Evolutionary conservation across 805 yeast genomes (phyloP).

Genomic region (Diddensiella santjacobensis): DNA sequence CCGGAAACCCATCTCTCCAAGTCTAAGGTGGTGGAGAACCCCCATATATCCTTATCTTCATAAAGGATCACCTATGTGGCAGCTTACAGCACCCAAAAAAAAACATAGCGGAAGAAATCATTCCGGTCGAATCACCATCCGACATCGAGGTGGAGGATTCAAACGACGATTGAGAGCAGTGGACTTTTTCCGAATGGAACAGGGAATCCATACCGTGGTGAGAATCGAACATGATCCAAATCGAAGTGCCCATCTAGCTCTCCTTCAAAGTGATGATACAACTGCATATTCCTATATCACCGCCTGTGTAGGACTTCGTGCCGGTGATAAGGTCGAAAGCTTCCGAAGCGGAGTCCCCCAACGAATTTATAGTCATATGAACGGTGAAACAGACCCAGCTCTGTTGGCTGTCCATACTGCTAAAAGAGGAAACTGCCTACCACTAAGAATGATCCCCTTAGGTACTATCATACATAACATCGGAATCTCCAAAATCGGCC

Average conservation of each 20-base stretch:
- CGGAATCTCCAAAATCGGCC: slow-evolving; percentile 71
- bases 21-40: slow-evolving; percentile 80
- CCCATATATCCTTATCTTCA: slow-evolving; percentile 85
- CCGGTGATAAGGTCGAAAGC: slow-evolving; percentile 86
- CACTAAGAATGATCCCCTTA: slow-evolving; percentile 87
- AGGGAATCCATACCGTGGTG: slow-evolving; percentile 74
- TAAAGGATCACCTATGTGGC: slow-evolving; percentile 76
- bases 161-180: slow-evolving; percentile 80
- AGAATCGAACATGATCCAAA: slow-evolving; percentile 96
- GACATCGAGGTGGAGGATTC: slow-evolving; percentile 98
- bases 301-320: slow-evolving; percentile 89
- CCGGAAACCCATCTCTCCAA: slow-evolving; percentile 80
- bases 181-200: slow-evolving; percentile 62
- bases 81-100: slow-evolving; percentile 68
- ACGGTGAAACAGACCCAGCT: slow-evolving; percentile 90
- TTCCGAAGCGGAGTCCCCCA: slow-evolving; percentile 85
- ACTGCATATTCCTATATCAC: slow-evolving; percentile 71
- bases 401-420: slow-evolving; percentile 80
- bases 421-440: slow-evolving; percentile 92
- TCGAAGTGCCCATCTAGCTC: slow-evolving; percentile 89
- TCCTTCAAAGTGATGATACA: slow-evolving; percentile 61
- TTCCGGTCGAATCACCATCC: slow-evolving; percentile 80
- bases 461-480: slow-evolving; percentile 88
- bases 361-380: slow-evolving; percentile 74
- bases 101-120: slow-evolving; percentile 85